Conservation (phyloP, 495 filamentous ascomycete species). For the Penicillium manginii region DNA sequence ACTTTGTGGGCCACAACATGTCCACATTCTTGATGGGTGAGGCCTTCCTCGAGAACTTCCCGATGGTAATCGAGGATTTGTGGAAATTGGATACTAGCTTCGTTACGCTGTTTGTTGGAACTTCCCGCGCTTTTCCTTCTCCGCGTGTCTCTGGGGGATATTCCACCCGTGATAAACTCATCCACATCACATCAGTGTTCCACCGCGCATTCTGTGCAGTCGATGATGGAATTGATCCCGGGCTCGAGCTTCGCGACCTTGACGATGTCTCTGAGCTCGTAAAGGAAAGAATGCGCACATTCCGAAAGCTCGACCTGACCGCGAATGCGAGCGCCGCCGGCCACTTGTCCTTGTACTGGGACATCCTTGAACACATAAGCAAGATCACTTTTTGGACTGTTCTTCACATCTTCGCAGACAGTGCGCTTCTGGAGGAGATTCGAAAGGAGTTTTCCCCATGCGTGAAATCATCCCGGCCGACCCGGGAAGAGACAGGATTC, state of each 20-base stretch:
- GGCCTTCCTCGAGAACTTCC: conserved; percentile 58
- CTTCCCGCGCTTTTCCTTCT: conserved; percentile 55
- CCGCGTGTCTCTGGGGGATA: conserved; percentile 54
- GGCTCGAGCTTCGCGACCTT: conserved; percentile 54
- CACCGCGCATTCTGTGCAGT: conserved; percentile 53
- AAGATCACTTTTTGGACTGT: conserved; percentile 61
- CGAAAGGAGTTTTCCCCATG: conserved; percentile 56
- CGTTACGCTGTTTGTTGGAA: conserved; percentile 51
- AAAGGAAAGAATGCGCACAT: conserved; percentile 45
- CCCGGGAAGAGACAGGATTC: conserved; percentile 53
- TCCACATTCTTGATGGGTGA: conserved; percentile 57
- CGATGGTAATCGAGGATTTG: conserved; percentile 54
- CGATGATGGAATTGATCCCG: conserved; percentile 50
- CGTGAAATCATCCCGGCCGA: conserved; percentile 47
- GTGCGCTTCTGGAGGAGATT: conserved; percentile 49
- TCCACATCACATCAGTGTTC: conserved; percentile 49
- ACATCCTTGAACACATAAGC: conserved; percentile 54
- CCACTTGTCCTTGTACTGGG: conserved; percentile 55
- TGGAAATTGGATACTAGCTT: conserved; percentile 60
- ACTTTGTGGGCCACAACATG: conserved; percentile 57
- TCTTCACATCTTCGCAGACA: conserved; percentile 54
- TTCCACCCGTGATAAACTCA: conserved; percentile 54
- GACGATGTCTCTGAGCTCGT: conserved; percentile 56
- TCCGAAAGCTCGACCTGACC: conserved; percentile 37
- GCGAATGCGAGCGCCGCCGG: conserved; percentile 36